phyloP scores from a whole-genome alignment of 108 stramenopile genomes.

The Skeletonema costatum region DNA sequence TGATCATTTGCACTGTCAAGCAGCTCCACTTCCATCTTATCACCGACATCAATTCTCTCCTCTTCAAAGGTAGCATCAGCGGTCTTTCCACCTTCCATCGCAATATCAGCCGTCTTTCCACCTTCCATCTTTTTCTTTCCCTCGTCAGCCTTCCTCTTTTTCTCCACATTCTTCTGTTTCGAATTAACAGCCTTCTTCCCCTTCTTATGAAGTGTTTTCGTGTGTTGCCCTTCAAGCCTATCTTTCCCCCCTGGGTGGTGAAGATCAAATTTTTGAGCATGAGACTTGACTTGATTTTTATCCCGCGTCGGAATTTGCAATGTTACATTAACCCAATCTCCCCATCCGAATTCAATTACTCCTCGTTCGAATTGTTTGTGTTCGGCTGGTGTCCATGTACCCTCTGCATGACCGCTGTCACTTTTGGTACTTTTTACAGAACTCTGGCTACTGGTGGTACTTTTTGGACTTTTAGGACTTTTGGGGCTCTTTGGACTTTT shows the following conservation, averaged over 20 bases:
- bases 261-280: slow-evolving; percentile 23
- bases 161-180: not conserved
- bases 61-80: slow-evolving; percentile 11
- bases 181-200: not conserved
- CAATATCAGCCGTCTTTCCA: not conserved
- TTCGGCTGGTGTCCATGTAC: not conserved
- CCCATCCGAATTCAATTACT: not conserved
- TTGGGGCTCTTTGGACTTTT: not conserved
- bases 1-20: slow-evolving; percentile 5
- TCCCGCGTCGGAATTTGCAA: slow-evolving; percentile 6
- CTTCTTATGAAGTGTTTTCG: not conserved
- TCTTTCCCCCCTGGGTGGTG: slow-evolving; percentile 7
- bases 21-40: slow-evolving; percentile 14
- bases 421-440: not conserved
- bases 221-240: not conserved
- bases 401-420: not conserved
- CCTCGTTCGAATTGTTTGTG: not conserved
- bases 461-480: not conserved
- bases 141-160: not conserved
- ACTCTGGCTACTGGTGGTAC: not conserved
- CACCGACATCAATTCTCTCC: slow-evolving; percentile 1
- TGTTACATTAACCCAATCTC: not conserved
- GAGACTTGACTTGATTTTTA: slow-evolving; percentile 17
- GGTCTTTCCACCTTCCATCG: not conserved
- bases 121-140: not conserved